Conservation (phyloP, 2,329 filamentous ascomycete species). For the Calcarisporium arbuscula region DNA sequence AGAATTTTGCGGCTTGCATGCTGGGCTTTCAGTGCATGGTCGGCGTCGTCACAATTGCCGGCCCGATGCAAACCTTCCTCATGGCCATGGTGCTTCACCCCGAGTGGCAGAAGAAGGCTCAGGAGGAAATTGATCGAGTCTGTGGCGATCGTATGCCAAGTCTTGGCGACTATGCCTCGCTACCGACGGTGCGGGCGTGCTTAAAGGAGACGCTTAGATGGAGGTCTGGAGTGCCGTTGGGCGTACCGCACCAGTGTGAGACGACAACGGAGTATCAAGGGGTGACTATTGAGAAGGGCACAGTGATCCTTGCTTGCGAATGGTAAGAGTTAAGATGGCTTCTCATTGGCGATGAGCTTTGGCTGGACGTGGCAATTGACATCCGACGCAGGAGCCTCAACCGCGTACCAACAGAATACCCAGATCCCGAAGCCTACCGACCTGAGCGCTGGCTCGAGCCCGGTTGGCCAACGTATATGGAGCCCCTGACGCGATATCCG, state of each 20-base stretch:
- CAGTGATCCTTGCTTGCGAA: conserved; percentile 43
- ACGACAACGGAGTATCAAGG: conserved; percentile 39
- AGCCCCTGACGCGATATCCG: conserved; percentile 56
- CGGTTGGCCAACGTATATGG: conserved; percentile 59
- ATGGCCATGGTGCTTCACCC: conserved; percentile 48
- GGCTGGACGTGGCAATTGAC: conserved; percentile 1
- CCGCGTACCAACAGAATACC: conserved; percentile 52
- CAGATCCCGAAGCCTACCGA: conserved; percentile 55
- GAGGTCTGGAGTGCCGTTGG: conserved; percentile 45
- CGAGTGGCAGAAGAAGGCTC: conserved; percentile 44
- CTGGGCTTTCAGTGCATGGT: conserved; percentile 46
- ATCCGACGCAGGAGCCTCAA: conserved; percentile 41
- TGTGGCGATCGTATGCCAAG: conserved; percentile 48
- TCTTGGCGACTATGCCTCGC: conserved; percentile 39
- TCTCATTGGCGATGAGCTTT: neutral
- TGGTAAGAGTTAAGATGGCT: conserved; percentile 28
- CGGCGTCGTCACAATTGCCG: conserved; percentile 43
- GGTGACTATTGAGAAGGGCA: conserved; percentile 41
- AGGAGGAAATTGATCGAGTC: conserved; percentile 51
- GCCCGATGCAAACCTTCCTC: conserved; percentile 44
- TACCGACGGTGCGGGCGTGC: conserved; percentile 48
- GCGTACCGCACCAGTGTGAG: conserved; percentile 38
- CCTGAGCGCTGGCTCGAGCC: conserved; percentile 58
- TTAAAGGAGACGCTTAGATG: conserved; percentile 54
- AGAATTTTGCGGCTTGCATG: conserved; percentile 43